phyloP scores from a whole-genome alignment of 2,329 filamentous ascomycete species.

The Sporothrix variecibatus region DNA sequence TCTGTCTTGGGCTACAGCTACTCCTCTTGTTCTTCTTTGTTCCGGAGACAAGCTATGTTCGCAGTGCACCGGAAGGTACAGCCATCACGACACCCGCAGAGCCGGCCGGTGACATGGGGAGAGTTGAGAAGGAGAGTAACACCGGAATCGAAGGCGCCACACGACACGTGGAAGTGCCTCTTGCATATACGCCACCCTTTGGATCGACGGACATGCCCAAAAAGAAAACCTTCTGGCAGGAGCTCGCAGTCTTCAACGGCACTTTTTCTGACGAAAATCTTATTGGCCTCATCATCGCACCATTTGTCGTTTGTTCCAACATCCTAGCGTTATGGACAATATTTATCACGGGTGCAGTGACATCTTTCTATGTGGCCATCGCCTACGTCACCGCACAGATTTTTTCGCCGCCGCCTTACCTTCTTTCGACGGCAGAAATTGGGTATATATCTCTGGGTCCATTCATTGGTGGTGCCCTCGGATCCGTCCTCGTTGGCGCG shows the following conservation, averaged over 20 bases:
- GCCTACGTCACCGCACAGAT: neutral
- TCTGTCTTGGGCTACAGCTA: neutral
- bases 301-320: neutral
- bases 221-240: conserved; percentile 9
- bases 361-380: neutral
- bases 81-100: too few species aligned
- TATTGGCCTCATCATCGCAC: neutral
- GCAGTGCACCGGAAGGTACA: neutral
- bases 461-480: neutral
- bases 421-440: neutral
- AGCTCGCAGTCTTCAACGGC: neutral
- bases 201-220: neutral
- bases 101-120: too few species aligned
- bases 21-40: neutral
- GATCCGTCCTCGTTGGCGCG: neutral
- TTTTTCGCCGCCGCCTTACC: neutral
- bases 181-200: neutral
- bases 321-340: neutral
- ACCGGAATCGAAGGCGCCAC: neutral
- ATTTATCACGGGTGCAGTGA: conserved; percentile 1
- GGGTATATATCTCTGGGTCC: neutral
- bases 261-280: neutral
- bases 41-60: neutral
- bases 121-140: neutral
- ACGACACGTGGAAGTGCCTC: neutral